Conservation (phyloP, 2,329 filamentous ascomycete genomes). For the Cytospora leucostoma region DNA sequence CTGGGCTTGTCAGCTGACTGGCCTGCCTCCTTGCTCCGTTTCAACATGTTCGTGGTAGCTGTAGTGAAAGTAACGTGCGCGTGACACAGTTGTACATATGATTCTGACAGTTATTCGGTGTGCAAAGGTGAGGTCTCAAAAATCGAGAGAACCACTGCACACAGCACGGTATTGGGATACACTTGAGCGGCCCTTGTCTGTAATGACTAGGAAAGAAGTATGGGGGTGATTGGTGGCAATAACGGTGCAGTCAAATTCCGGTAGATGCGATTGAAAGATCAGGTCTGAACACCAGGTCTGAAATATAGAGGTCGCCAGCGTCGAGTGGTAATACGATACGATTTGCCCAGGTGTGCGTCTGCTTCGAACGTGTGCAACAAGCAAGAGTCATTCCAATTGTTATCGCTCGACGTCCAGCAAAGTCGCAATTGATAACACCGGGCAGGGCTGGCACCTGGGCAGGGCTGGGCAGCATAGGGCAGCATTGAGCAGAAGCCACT, state of each 20-base stretch:
- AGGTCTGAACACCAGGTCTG: neutral
- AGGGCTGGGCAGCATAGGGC: slow-evolving; percentile 13
- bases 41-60: slow-evolving; percentile 37
- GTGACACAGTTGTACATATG: slow-evolving; percentile 5
- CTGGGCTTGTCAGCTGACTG: slow-evolving; percentile 43
- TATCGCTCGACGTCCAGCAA: slow-evolving; percentile 6
- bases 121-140: neutral
- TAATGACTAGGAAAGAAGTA: neutral
- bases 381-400: slow-evolving; percentile 13
- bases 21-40: neutral
- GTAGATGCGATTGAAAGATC: neutral
- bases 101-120: neutral
- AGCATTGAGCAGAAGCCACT: slow-evolving; percentile 1
- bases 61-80: neutral
- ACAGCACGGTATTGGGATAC: neutral
- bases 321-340: neutral
- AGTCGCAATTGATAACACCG: slow-evolving; percentile 6
- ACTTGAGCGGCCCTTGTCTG: slow-evolving; percentile 4
- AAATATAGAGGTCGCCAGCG: neutral
- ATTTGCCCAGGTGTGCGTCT: neutral
- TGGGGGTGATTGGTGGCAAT: neutral
- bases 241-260: neutral
- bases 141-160: neutral
- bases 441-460: slow-evolving; percentile 6
- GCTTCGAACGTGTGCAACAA: slow-evolving; percentile 10